Base-by-base conservation (phyloP, 1,284 basidiomycete species). In the Anthracocystis setariae region DNA sequence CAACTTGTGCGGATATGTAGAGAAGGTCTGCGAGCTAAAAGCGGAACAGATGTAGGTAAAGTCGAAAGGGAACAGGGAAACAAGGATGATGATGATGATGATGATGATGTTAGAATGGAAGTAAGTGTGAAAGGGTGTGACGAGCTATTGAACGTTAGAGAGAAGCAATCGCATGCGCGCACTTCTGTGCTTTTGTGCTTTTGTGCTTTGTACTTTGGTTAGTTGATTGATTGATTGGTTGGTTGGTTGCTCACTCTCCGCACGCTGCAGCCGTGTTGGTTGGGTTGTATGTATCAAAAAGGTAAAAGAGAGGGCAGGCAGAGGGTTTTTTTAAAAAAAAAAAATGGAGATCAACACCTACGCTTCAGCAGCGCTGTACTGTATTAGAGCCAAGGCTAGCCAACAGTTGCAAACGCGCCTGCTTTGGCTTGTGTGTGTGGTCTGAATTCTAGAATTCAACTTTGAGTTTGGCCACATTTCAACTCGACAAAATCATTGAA, bases 281-380 rank as follows among this genome's bases (percentile, higher is more conserved):
- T 37, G 12, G 32, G 8, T 33, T 37, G 12, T n/a, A 17, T 37
- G 12, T 37, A 5, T n/a, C 35, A 8, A 52, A 39, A 44, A 18
- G 32, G 38, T 21, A n/a, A 50, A n/a, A 37, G 29, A 29, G 29
- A 12, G 12, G 29, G 29, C n/a, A n/a, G n/a, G n/a, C n/a, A n/a
- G n/a, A n/a, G n/a, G n/a, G n/a, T n/a, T n/a, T n/a, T n/a, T n/a
- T n/a, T n/a, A n/a, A 33, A 33, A 39, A 18, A 39, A 55, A 63
- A 55, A 60, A 59, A 48, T 15, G 56, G 63, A 66, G 63, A 66
- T 52, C 63, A 66, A 66, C 63, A 66, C 63, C 57, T 49, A 53
- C 32, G 38, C 47, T 12, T 33, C 21, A 23, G 20, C 47, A n/a
- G n/a, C n/a, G n/a, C n/a, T n/a, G n/a, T n/a, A 24, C 47, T 25